These are phyloP conservation scores for Populus euphratica DNA, from an alignment of 345 rosid species.

Conservation along the genomic window DNA sequence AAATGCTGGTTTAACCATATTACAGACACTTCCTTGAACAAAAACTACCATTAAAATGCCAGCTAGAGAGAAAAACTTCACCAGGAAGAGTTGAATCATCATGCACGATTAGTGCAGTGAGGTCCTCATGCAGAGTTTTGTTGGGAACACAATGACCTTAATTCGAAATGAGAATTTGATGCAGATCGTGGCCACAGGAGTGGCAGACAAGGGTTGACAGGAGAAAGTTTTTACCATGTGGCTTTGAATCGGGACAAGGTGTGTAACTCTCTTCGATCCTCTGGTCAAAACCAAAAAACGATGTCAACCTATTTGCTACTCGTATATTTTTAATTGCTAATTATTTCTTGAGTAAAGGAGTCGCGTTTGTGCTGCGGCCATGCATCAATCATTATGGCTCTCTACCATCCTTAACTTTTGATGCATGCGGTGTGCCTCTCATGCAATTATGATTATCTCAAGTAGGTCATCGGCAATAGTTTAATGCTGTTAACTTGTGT, in stretches of 20 bases:
- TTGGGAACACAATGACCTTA: background rate
- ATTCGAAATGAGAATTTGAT: background rate
- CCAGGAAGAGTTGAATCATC: background rate
- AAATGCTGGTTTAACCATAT: too few relatives aligned
- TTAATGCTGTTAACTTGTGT: background rate
- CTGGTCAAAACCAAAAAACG: background rate
- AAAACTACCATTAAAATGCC: background rate
- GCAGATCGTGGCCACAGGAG: background rate
- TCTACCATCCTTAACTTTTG: constrained; percentile 21
- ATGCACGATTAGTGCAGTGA: background rate
- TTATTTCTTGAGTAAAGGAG: background rate
- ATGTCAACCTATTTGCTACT: background rate
- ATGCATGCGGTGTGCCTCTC: constrained; percentile 41
- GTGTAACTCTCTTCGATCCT: background rate
- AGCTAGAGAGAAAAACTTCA: background rate
- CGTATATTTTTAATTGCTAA: background rate
- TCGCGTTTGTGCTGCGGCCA: constrained; percentile 13
- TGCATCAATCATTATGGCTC: constrained; percentile 32
- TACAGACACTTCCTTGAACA: background rate
- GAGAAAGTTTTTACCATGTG: background rate
- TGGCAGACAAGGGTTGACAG: constrained; percentile 32
- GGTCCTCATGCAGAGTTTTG: background rate
- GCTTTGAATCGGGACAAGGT: background rate
- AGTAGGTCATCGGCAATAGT: background rate
- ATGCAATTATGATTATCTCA: constrained; percentile 26